phyloP scores from a whole-genome alignment of 2,329 filamentous ascomycete genomes.

The Fusarium aywerte region DNA sequence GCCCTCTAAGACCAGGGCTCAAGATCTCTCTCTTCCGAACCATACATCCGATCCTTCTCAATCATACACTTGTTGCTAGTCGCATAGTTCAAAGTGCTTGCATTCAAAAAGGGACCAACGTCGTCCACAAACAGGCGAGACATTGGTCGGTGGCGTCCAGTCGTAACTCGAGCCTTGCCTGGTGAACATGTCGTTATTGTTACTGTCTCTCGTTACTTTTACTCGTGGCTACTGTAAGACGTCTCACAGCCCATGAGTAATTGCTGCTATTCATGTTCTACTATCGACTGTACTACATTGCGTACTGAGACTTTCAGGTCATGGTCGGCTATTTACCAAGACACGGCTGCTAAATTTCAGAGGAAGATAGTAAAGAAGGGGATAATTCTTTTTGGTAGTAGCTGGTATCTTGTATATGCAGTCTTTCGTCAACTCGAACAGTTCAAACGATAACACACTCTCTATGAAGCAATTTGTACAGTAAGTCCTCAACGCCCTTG shows the following conservation, averaged over 20 bases:
- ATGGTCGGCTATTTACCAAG: conserved; percentile 21
- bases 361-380: not conserved
- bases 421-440: conserved; percentile 10
- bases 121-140: conserved; percentile 31
- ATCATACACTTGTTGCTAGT: too few species aligned
- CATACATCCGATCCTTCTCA: not conserved
- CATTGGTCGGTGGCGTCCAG: conserved; percentile 36
- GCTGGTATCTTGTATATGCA: conserved; percentile 35
- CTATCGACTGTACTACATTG: conserved; percentile 10
- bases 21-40: not conserved
- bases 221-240: conserved; percentile 29
- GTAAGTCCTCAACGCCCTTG: conserved; percentile 34
- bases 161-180: conserved; percentile 29
- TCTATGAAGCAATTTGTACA: conserved; percentile 13
- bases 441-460: conserved; percentile 11
- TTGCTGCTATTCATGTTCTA: conserved; percentile 2
- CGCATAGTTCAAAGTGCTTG: conserved; percentile 3
- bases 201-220: conserved; percentile 31
- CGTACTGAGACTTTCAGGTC: not conserved
- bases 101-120: not conserved
- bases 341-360: not conserved
- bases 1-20: not conserved
- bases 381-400: not conserved
- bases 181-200: not conserved
- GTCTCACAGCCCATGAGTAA: conserved; percentile 10